phyloP scores from a whole-genome alignment of 306 rosid species.

The Gillenia trifoliata region DNA sequence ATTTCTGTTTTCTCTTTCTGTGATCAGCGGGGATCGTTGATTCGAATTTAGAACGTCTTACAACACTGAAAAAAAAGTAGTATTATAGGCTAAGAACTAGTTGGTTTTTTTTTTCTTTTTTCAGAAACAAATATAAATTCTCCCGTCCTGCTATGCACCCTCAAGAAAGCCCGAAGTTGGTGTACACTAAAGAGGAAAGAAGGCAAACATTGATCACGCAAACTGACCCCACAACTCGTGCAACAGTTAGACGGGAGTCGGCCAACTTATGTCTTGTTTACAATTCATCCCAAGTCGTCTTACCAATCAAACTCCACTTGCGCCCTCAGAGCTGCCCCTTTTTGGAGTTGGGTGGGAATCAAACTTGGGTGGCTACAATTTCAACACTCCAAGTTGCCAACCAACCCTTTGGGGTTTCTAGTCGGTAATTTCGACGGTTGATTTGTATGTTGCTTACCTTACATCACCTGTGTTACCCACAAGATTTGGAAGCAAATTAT shows the following conservation, averaged over 20 bases:
- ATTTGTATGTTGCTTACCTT: background rate
- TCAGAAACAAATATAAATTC: no score
- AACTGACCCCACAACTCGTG: no score
- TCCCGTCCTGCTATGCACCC: accelerated
- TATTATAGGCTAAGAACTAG: no score
- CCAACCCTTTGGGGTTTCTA: background rate
- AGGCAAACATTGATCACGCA: no score
- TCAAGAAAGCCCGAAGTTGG: no score
- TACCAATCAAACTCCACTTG: background rate
- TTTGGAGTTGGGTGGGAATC: background rate
- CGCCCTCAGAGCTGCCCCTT: background rate
- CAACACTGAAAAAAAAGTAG: background rate
- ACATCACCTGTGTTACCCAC: background rate
- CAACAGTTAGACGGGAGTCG: background rate
- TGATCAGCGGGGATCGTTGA: background rate
- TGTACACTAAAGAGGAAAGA: no score
- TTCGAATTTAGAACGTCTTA: background rate
- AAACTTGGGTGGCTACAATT: no score
- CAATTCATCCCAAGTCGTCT: background rate
- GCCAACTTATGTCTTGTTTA: background rate
- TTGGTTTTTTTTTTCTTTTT: background rate
- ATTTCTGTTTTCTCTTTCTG: background rate
- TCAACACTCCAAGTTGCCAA: no score
- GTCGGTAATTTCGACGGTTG: background rate
- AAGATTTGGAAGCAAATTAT: background rate